A percentile compares a stretch with the other conserved stretches of the same genome.
Conservation (phyloP, 2,329 filamentous ascomycete genomes). For the Venturia effusa region DNA sequence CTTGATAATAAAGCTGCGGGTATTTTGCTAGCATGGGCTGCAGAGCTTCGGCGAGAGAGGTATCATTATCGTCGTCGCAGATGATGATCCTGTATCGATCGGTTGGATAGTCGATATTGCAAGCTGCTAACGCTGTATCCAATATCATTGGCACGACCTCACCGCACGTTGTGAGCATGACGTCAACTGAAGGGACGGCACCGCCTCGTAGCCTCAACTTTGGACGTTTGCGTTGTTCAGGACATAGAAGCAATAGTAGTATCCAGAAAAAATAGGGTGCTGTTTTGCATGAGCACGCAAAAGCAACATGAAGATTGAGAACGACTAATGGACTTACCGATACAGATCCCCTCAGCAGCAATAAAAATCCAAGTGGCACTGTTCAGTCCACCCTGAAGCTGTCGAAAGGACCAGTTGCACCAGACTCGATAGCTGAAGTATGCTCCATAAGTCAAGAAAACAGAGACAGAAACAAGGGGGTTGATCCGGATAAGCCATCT, state of each 20-base stretch:
- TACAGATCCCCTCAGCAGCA: background rate
- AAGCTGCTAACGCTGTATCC: conserved; percentile 45
- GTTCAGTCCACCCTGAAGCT: background rate
- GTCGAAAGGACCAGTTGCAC: background rate
- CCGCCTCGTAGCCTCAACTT: conserved; percentile 21
- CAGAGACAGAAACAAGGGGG: background rate
- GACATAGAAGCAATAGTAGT: background rate
- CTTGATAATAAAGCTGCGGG: conserved; percentile 43
- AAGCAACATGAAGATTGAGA: background rate
- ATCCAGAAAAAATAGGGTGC: background rate
- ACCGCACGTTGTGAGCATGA: conserved; percentile 47
- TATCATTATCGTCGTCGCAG: conserved; percentile 22
- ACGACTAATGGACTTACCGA: background rate
- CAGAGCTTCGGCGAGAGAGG: conserved; percentile 20
- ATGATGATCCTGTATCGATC: conserved; percentile 44
- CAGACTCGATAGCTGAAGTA: background rate
- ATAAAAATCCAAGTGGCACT: background rate
- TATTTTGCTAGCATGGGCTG: conserved; percentile 24
- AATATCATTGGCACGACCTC: conserved; percentile 46
- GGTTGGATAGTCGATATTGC: conserved; percentile 43
- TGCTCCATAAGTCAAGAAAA: background rate
- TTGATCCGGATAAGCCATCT: background rate
- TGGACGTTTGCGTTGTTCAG: background rate
- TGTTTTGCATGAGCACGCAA: background rate
- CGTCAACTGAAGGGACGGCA: conserved; percentile 43